Conservation (phyloP, 495 filamentous ascomycete genomes). For the Podospora didyma region DNA sequence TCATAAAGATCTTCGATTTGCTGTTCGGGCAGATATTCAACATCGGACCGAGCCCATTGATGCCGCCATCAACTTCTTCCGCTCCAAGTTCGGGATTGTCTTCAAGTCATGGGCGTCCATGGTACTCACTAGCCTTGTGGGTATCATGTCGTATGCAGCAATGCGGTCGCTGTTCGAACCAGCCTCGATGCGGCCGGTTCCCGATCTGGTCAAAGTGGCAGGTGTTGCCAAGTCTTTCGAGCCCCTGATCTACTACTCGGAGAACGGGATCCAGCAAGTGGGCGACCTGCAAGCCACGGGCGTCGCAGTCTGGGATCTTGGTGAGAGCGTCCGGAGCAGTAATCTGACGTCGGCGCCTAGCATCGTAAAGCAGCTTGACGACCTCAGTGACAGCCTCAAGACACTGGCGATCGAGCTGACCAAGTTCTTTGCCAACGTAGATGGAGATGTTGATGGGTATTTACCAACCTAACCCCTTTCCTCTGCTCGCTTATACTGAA, state of each 20-base stretch:
- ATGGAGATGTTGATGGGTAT: constrained; percentile 79
- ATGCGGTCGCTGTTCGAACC: constrained; percentile 66
- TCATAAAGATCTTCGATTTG: constrained; percentile 76
- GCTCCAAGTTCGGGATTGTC: constrained; percentile 49
- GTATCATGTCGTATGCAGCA: constrained; percentile 54
- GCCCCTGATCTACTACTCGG: constrained; percentile 86
- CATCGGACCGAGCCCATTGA: constrained; percentile 83
- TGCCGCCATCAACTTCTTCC: constrained; percentile 61
- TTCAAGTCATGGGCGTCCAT: constrained; percentile 66
- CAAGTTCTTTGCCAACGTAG: constrained; percentile 84
- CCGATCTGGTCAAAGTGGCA: constrained; percentile 86
- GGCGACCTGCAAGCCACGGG: constrained; percentile 82
- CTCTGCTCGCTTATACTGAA: constrained; percentile 5
- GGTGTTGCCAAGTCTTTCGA: constrained; percentile 84
- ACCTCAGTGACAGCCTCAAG: constrained; percentile 76
- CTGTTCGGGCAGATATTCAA: constrained; percentile 78
- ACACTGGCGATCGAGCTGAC: constrained; percentile 76
- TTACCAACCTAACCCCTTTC: neutral
- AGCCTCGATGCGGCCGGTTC: constrained; percentile 61
- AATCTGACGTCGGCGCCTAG: constrained; percentile 85
- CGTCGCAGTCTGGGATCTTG: constrained; percentile 87
- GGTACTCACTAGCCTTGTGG: constrained; percentile 49
- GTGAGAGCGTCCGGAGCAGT: constrained; percentile 79
- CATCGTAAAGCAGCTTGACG: constrained; percentile 80
- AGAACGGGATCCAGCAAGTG: constrained; percentile 80